Evolutionary conservation across 306 rosid species (phyloP).

Genomic region (Vigna nakashimae): DNA sequence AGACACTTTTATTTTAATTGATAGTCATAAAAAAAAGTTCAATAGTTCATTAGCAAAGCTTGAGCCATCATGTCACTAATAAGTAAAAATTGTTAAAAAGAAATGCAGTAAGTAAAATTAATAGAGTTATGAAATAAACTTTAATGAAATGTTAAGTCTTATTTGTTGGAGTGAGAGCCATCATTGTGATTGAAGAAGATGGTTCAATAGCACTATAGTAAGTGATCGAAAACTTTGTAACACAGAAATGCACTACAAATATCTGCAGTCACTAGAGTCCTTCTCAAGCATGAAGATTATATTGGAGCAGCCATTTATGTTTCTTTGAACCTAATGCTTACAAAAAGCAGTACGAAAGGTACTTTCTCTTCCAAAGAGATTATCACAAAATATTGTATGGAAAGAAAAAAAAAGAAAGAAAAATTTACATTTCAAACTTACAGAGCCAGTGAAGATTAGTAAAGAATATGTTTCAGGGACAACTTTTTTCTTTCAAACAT

Average conservation of each 20-base stretch:
- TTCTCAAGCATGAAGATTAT: not conserved
- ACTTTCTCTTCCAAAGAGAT: not conserved
- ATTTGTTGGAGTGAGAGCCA: not conserved
- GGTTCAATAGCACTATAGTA: not conserved
- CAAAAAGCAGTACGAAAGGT: constrained; percentile 1
- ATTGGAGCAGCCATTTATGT: constrained; percentile 10
- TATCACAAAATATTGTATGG: too few species aligned
- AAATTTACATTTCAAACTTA: too few species aligned
- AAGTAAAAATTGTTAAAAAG: too few species aligned
- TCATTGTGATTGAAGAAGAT: not conserved
- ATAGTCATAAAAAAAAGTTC: too few species aligned
- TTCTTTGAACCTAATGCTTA: not conserved
- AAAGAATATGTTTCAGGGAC: too few species aligned
- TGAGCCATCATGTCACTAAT: too few species aligned
- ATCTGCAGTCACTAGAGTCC: constrained; percentile 13
- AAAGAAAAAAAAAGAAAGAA: too few species aligned
- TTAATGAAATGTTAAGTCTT: not conserved
- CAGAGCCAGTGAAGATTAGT: too few species aligned
- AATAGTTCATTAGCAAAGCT: too few species aligned
- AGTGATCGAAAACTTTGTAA: constrained; percentile 3
- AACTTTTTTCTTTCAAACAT: too few species aligned
- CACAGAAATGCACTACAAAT: not conserved
- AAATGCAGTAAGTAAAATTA: not conserved
- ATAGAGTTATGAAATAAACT: not conserved
- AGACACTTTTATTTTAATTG: not conserved